Percentiles rank a stretch among this genome's conserved stretches.
Conservation (phyloP, 805 yeast species). For the Alloascoidea africana region DNA sequence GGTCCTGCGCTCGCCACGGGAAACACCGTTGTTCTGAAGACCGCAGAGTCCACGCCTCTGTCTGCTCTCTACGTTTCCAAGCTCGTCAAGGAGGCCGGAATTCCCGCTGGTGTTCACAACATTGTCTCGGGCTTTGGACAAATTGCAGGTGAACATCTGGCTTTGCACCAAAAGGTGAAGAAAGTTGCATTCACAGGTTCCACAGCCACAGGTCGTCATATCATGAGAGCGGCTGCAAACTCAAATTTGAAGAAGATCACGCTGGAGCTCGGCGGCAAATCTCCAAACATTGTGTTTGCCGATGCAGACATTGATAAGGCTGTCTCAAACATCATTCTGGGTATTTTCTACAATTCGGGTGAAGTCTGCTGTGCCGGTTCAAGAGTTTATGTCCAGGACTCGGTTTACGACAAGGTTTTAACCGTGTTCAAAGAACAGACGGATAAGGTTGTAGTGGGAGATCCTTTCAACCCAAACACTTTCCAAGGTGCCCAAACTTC, state of each 20-base stretch:
- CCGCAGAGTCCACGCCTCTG: slow-evolving; percentile 87
- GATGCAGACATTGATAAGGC: slow-evolving; percentile 75
- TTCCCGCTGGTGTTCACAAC: slow-evolving; percentile 86
- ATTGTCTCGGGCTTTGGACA: slow-evolving; percentile 78
- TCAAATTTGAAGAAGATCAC: slow-evolving; percentile 81
- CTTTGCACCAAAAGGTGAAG: slow-evolving; percentile 66
- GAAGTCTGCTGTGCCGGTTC: slow-evolving; percentile 95
- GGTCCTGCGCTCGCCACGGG: slow-evolving; percentile 91
- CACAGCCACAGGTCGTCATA: slow-evolving; percentile 74
- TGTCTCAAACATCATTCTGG: slow-evolving; percentile 57
- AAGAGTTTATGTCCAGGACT: slow-evolving; percentile 77
- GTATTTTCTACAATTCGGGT: slow-evolving; percentile 89
- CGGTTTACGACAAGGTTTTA: slow-evolving; percentile 64
- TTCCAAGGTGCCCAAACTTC: slow-evolving; percentile 93
- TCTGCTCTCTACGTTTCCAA: slow-evolving; percentile 67
- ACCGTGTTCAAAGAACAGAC: slow-evolving; percentile 36
- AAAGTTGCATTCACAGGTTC: slow-evolving; percentile 95
- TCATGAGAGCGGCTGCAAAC: slow-evolving; percentile 70
- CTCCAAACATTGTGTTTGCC: slow-evolving; percentile 78
- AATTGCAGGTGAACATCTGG: slow-evolving; percentile 68
- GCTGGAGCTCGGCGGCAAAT: slow-evolving; percentile 92
- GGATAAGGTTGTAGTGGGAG: slow-evolving; percentile 42
- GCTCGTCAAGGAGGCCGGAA: slow-evolving; percentile 65
- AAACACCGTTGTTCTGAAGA: slow-evolving; percentile 74
- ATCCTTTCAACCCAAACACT: slow-evolving; percentile 64